phyloP scores from a whole-genome alignment of 805 yeast species.

The Lipomyces yamadae region DNA sequence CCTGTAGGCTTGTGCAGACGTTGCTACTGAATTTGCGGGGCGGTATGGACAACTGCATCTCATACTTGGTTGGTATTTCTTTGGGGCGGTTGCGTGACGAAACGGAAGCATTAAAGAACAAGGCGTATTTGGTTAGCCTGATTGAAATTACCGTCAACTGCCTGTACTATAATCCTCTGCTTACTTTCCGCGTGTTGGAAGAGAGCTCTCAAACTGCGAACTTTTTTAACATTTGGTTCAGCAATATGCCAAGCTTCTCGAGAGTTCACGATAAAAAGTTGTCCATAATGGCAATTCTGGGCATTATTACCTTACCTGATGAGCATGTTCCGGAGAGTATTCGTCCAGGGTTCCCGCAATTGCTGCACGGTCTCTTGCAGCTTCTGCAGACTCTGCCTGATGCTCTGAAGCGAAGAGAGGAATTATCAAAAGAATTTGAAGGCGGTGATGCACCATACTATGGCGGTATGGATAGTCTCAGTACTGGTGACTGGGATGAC shows the following conservation, averaged over 20 bases:
- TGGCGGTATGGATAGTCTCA: conserved; percentile 41
- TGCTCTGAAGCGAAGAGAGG: conserved; percentile 70
- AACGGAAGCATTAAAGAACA: conserved; percentile 45
- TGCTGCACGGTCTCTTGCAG: conserved; percentile 58
- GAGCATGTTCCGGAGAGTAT: conserved; percentile 44
- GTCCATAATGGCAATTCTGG: conserved; percentile 68
- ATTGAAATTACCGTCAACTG: conserved; percentile 68
- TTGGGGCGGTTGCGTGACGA: conserved; percentile 49
- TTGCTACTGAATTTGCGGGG: conserved; percentile 63
- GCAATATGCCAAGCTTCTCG: conserved; percentile 56
- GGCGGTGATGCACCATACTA: conserved; percentile 40
- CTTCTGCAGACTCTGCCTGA: conserved; percentile 67
- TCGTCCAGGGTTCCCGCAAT: conserved; percentile 47
- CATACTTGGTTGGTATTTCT: conserved; percentile 53
- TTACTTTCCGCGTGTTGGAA: conserved; percentile 58
- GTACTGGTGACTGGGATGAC: conserved; percentile 41
- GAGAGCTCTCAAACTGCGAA: conserved; percentile 52
- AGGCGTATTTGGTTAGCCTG: conserved; percentile 54
- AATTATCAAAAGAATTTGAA: conserved; percentile 62
- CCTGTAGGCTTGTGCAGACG: conserved; percentile 68
- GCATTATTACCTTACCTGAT: conserved; percentile 50
- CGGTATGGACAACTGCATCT: conserved; percentile 53
- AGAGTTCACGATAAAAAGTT: conserved; percentile 84
- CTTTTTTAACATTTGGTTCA: conserved; percentile 72
- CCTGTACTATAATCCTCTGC: conserved; percentile 62